Evolutionary conservation across 371 early-diverging fungal genomes (phyloP).

Genomic region (Smittium culicis): DNA sequence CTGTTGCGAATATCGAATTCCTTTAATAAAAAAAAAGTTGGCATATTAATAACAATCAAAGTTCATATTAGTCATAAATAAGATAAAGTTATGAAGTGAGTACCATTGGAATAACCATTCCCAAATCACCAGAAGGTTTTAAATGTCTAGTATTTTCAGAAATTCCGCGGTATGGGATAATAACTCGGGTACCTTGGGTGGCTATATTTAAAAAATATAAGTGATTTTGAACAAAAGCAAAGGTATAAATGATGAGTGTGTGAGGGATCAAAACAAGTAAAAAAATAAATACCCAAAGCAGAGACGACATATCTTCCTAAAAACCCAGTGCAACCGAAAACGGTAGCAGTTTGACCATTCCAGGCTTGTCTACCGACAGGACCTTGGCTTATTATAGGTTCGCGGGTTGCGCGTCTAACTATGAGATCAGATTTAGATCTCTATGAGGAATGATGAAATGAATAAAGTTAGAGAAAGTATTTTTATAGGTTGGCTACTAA

Average conservation of each 20-base stretch:
- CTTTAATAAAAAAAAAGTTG: background rate
- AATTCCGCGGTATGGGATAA: conserved; percentile 81
- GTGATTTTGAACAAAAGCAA: background rate
- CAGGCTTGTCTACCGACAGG: conserved; percentile 52
- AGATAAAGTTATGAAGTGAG: background rate
- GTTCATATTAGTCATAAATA: too few species aligned
- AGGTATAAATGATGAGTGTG: background rate
- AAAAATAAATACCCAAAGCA: conserved; percentile 53
- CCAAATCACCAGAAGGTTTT: conserved; percentile 86
- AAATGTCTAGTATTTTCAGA: conserved; percentile 70
- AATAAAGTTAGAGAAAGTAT: too few species aligned
- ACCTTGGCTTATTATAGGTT: conserved; percentile 50
- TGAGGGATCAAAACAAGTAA: too few species aligned
- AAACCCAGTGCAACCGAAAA: conserved; percentile 93
- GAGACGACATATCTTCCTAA: conserved; percentile 86
- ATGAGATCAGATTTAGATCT: conserved; percentile 42
- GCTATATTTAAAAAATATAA: conserved; percentile 18
- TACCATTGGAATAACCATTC: conserved; percentile 70
- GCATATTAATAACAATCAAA: conserved; percentile 21
- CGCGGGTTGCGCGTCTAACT: conserved; percentile 50
- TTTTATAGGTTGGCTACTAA: too few species aligned
- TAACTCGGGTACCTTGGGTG: conserved; percentile 73
- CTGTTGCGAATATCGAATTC: conserved; percentile 82
- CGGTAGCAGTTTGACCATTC: conserved; percentile 79
- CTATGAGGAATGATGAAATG: background rate